Evolutionary conservation across 257 asterid species (phyloP), one percentile per base, ranked within the genome.

Genomic region (Scutellaria baicalensis): DNA sequence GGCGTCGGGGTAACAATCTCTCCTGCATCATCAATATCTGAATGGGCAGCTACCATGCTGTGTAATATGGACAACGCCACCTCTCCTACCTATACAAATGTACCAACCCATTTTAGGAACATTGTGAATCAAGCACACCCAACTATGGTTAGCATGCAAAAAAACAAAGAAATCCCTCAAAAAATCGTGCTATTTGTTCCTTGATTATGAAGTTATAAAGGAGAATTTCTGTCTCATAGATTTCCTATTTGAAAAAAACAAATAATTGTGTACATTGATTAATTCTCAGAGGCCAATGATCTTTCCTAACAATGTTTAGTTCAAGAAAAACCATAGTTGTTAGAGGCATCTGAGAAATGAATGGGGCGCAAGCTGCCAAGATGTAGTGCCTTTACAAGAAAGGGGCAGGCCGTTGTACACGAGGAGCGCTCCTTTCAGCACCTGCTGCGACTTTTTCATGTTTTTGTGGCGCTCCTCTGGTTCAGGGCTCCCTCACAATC

Each of bases 1-100:
- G 99, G 97, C 5, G 99, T 94, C 4, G 99, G 99, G 20, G 97
- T 94, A 62, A 94, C 97, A 35, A 91, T 86, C 83, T 94, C 99
- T 71, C 99, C 99, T 77, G 99, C 99, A 75, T 94, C 99, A 84
- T 94, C 99, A 39, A 94, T 84, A 84, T 94, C 99, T 13, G 99
- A 94, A 79, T 88, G 99, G 60, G 97, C 89, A 73, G 90, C 96
- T 59, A 91, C 97, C 97, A 94, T 94, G 87, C 91, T 89, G 85
- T 91, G 97, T 68, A 94, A 84, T 77, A 91, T 87, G 79, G 92
- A 87, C 68, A 94, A 70, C 48, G 99, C 97, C 65, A 85, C 88
- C 79, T 94, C 96, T 56, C 97, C 96, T 56, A 87, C 99, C 99
- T 94, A 87, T 51, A 76, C 60, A 62, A 68, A 75, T 0, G 69